Base-by-base conservation (phyloP, 176 grass and related monocot genomes). In the Luzula sylvatica region DNA sequence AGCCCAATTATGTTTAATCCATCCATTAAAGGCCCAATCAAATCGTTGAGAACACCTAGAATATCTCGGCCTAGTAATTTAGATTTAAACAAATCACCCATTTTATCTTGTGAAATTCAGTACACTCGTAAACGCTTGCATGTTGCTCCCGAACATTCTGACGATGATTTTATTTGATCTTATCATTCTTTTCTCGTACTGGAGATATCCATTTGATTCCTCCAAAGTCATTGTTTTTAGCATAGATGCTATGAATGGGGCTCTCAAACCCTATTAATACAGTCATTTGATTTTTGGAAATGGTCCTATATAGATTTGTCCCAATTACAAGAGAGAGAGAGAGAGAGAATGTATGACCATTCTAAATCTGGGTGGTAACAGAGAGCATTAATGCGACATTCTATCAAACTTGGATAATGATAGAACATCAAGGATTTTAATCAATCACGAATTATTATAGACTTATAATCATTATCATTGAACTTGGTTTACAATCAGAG, bases 101-200 rank as follows among this genome's bases (percentile, higher is more conserved):
- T 42, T 1, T 28, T 21, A 29, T 58, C 64, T 66, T 79, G 47
- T 67, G 68, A 77, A 64, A 55, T 64, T 69, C 79, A 75, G 24
- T 78, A 69, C 67, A 71, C 58, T 25, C 77, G 23, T 60, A 86
- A 95, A 73, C 71, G 59, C 56, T 67, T 66, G 51, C 56, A 73
- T 82, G 48, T 74, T 73, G 70, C 58, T 71, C 73, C 77, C 78
- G 67, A 72, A 63, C 42, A 52, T 41, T 86, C 78, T 67, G 92
- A 98, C 68, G 92, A 96, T 77, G 92, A 98, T 61, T 90, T 96
- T 85, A 49, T 69, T 53, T 95, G 67, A 85, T 46, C 42, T 23
- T 67, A 24, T 67, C 13, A 3, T 32, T 32, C 8, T 32, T 32
- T 8, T 32, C 8, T 35, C 7, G 23, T 22, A 14, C 29, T 43